These are phyloP conservation scores for Umbelopsis ramanniana DNA, from an alignment of 192 early-diverging fungal species.

Conservation along the genomic window DNA sequence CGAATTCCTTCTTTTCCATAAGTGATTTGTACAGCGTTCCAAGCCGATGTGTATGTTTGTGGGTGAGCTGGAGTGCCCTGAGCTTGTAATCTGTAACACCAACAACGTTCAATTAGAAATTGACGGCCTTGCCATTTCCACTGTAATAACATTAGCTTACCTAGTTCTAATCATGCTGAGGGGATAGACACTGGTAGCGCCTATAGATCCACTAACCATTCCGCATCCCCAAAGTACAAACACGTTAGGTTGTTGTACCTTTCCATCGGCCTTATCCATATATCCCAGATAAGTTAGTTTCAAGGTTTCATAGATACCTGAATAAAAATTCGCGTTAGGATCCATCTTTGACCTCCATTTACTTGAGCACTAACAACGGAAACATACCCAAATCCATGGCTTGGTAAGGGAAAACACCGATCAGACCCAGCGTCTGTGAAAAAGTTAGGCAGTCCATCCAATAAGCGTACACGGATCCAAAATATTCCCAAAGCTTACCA, in stretches of 20 bases:
- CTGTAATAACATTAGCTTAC: slow-evolving; percentile 39
- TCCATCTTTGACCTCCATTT: not conserved
- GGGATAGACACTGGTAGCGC: slow-evolving; percentile 76
- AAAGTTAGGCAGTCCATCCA: slow-evolving; percentile 53
- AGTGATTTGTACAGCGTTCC: slow-evolving; percentile 67
- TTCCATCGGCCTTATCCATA: slow-evolving; percentile 34
- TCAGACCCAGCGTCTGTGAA: slow-evolving; percentile 33
- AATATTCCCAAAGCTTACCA: slow-evolving; percentile 16
- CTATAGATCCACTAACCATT: slow-evolving; percentile 67
- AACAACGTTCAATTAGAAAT: not conserved
- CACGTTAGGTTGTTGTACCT: slow-evolving; percentile 47
- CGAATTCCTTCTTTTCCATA: slow-evolving; percentile 61
- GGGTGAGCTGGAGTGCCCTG: slow-evolving; percentile 81
- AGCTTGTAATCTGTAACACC: slow-evolving; percentile 66
- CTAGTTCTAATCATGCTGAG: slow-evolving; percentile 71
- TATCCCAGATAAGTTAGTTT: slow-evolving; percentile 62
- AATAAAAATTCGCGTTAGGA: not conserved
- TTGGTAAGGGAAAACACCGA: slow-evolving; percentile 81
- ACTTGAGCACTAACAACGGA: not conserved
- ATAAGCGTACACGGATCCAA: slow-evolving; percentile 22
- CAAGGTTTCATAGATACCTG: slow-evolving; percentile 69
- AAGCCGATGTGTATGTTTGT: slow-evolving; percentile 61
- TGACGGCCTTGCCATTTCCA: not conserved
- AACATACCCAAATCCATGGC: slow-evolving; percentile 65
- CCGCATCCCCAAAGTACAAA: slow-evolving; percentile 65